Percentiles rank a stretch among this genome's conserved stretches.
These are phyloP conservation scores for Aulographum hederae DNA, from an alignment of 2,329 filamentous ascomycete genomes.

Conservation along the genomic window DNA sequence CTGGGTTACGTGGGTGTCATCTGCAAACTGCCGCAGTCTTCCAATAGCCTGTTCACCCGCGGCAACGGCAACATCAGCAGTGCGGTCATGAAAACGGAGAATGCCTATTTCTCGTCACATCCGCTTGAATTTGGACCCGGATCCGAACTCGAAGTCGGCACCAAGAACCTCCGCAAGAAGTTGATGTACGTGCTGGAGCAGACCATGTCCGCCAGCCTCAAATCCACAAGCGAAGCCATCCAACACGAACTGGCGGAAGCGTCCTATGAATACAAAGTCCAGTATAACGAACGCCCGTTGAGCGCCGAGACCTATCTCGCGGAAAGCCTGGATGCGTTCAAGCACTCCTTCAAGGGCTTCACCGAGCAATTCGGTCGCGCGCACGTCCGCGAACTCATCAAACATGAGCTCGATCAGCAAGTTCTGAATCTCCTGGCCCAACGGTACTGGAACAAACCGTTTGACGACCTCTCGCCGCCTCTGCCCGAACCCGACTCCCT, in stretches of 20 bases:
- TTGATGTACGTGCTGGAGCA: conserved; percentile 94
- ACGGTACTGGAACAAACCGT: conserved; percentile 91
- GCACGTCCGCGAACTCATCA: conserved; percentile 77
- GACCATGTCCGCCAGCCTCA: conserved; percentile 86
- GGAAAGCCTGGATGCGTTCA: conserved; percentile 88
- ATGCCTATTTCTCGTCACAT: conserved; percentile 70
- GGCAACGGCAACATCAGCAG: conserved; percentile 62
- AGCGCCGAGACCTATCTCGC: conserved; percentile 94
- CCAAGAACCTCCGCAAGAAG: conserved; percentile 76
- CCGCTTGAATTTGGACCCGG: conserved; percentile 60
- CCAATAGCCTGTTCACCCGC: conserved; percentile 57
- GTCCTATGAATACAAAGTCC: conserved; percentile 97
- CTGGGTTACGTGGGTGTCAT: conserved; percentile 94
- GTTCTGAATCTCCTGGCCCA: conserved; percentile 85
- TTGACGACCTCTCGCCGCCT: conserved; percentile 58
- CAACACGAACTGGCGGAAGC: conserved; percentile 91
- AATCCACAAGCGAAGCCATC: conserved; percentile 80
- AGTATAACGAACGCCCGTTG: conserved; percentile 91
- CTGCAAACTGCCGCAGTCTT: conserved; percentile 51
- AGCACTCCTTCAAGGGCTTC: conserved; percentile 93
- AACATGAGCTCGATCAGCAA: conserved; percentile 83
- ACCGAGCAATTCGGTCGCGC: conserved; percentile 75
- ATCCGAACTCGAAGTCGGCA: conserved; percentile 60
- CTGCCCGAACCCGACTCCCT: conserved; percentile 54
- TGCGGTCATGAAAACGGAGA: conserved; percentile 75